Base-by-base conservation (phyloP, 257 asterid genomes). In the Echites panduratus region DNA sequence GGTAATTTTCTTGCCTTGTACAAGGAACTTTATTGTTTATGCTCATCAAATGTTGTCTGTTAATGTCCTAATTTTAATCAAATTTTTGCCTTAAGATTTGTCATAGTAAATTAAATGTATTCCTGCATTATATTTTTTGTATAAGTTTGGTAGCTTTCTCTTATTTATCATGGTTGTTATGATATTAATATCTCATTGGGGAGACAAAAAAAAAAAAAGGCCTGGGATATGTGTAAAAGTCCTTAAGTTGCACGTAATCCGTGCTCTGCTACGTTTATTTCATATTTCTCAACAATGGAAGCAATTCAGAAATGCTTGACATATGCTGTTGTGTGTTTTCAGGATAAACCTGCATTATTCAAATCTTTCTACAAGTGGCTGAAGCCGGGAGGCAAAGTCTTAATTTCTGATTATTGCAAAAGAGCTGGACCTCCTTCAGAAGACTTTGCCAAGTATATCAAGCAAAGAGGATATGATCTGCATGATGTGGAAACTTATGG, bases 301-400 rank as follows among this genome's bases (percentile, higher is more conserved):
- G 32, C 20, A 41, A 17, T 19, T 57, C n/a, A n/a, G 9, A 44
- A 41, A 43, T 49, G 24, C 35, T 40, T 38, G 54, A 65, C 26
- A 35, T 13, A 62, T 35, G 24, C 8, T 8, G 27, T 66, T 8
- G 27, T 66, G 48, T 68, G 47, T 72, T 65, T 80, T 61, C 94
- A 95, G 99, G 99, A 95, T 87, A 95, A 95, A 78, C 96, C 96
- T 35, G 85, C 97, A 45, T 73, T 95, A 24, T 95, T 95, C 87
- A 87, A 84, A 76, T 87, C 91, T 17, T 95, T 95, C 88, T 85
- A 89, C 92, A 87, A 88, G 84, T 95, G 99, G 99, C 84, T 95
- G 84, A 92, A 90, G 82, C 99, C 99, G 3, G 98, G 99, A 57
- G 99, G 99, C 73, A 92, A 80, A 80, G 90, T 95, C 69, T 95